Conservation (phyloP, 2,329 filamentous ascomycete species). For the Verticillium alfalfae region DNA sequence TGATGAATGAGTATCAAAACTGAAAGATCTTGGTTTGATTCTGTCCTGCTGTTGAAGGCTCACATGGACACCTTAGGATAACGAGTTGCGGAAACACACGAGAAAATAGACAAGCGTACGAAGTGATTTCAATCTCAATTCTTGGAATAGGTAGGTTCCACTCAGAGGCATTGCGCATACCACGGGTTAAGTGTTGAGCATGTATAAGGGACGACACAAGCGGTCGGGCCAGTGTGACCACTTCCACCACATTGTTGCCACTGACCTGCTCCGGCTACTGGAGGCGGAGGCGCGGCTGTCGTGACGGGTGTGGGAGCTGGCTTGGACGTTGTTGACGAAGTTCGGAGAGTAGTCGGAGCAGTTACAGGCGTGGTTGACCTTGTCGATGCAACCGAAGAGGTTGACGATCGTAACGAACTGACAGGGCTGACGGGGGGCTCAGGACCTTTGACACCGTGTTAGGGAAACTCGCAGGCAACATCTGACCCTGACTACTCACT, state of each 20-base stretch:
- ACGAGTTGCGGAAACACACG: too few species aligned
- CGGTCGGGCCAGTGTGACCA: conserved; percentile 14
- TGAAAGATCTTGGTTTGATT: too few species aligned
- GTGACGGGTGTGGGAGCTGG: background rate
- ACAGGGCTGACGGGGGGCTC: background rate
- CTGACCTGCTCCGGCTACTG: conserved; percentile 15
- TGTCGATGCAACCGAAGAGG: background rate
- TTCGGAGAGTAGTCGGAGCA: background rate
- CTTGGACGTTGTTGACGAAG: background rate
- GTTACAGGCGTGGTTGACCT: background rate
- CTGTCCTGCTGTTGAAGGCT: too few species aligned
- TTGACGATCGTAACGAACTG: background rate
- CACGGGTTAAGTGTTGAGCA: conserved; percentile 32
- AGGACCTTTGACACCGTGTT: background rate
- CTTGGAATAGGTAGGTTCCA: too few species aligned
- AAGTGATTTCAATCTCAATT: background rate
- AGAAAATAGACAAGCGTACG: too few species aligned
- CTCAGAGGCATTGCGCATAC: conserved; percentile 36
- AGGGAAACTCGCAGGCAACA: background rate
- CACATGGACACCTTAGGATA: too few species aligned
- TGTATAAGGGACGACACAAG: conserved; percentile 34
- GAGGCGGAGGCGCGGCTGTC: conserved; percentile 2
- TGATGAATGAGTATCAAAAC: too few species aligned
- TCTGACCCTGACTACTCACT: background rate
- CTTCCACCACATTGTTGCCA: conserved; percentile 10